These are phyloP conservation scores for Fusarium camptoceras DNA, from an alignment of 2,329 filamentous ascomycete genomes.

Conservation along the genomic window DNA sequence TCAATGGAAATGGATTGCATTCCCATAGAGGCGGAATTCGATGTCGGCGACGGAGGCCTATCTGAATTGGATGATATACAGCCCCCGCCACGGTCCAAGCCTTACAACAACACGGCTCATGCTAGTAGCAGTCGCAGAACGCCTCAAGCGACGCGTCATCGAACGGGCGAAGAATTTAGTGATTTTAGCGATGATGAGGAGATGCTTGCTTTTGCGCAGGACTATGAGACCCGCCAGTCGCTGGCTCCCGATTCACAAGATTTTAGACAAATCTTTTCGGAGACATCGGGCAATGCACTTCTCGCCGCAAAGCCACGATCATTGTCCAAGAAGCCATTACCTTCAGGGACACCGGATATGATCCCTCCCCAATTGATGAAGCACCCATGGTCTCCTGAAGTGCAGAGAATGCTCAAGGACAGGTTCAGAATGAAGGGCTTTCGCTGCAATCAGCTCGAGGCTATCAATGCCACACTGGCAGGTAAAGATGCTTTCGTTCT, in stretches of 20 bases:
- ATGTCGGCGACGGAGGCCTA: constrained; percentile 46
- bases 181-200: constrained; percentile 64
- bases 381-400: constrained; percentile 86
- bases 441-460: constrained; percentile 90
- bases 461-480: constrained; percentile 90
- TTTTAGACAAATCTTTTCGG: constrained; percentile 56
- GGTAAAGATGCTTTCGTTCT: constrained; percentile 94
- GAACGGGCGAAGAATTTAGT: constrained; percentile 54
- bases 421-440: constrained; percentile 89
- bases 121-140: constrained; percentile 25
- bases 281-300: constrained; percentile 62
- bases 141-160: constrained; percentile 35
- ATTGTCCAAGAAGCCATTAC: constrained; percentile 50
- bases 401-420: constrained; percentile 82
- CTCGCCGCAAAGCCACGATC: constrained; percentile 50
- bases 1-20: constrained; percentile 3
- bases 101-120: constrained; percentile 12
- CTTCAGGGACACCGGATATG: constrained; percentile 40
- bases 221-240: constrained; percentile 59
- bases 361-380: constrained; percentile 69
- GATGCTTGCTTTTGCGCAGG: constrained; percentile 64
- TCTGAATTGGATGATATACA: constrained; percentile 49
- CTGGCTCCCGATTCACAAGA: constrained; percentile 36
- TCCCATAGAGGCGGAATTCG: constrained; percentile 37
- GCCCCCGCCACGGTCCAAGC: constrained; percentile 24